phyloP scores from a whole-genome alignment of 108 stramenopile genomes.

The Poteriospumella lacustris region DNA sequence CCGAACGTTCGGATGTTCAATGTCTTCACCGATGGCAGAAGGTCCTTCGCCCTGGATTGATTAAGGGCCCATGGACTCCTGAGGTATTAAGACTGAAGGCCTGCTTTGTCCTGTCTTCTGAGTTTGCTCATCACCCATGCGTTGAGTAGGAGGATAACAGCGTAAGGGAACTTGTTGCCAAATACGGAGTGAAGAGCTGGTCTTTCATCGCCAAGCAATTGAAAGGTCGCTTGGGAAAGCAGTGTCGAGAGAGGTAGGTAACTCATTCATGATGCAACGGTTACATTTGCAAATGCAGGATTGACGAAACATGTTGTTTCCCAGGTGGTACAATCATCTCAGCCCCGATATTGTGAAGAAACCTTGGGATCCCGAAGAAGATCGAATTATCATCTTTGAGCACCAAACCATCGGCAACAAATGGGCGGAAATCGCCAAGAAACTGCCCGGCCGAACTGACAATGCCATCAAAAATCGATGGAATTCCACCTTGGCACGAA shows the following conservation, averaged over 20 bases:
- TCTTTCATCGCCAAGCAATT: constrained; percentile 79
- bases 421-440: constrained; percentile 64
- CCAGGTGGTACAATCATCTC: constrained; percentile 97
- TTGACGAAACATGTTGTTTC: background rate
- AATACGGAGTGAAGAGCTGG: constrained; percentile 64
- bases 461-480: constrained; percentile 63
- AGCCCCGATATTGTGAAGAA: constrained; percentile 89
- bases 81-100: constrained; percentile 25
- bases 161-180: constrained; percentile 2
- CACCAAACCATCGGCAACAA: constrained; percentile 74
- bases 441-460: constrained; percentile 62
- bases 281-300: background rate
- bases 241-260: constrained; percentile 97
- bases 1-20: constrained; percentile 73
- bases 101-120: background rate
- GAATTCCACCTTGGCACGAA: constrained; percentile 39
- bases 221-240: constrained; percentile 87
- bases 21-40: constrained; percentile 99
- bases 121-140: background rate
- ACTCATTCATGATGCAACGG: background rate
- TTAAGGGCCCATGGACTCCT: constrained; percentile 49
- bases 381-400: constrained; percentile 64
- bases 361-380: constrained; percentile 86
- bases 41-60: constrained; percentile 86
- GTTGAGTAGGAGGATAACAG: constrained; percentile 63